Conservation (phyloP, 495 filamentous ascomycete genomes). For the Coniosporium apollinis region DNA sequence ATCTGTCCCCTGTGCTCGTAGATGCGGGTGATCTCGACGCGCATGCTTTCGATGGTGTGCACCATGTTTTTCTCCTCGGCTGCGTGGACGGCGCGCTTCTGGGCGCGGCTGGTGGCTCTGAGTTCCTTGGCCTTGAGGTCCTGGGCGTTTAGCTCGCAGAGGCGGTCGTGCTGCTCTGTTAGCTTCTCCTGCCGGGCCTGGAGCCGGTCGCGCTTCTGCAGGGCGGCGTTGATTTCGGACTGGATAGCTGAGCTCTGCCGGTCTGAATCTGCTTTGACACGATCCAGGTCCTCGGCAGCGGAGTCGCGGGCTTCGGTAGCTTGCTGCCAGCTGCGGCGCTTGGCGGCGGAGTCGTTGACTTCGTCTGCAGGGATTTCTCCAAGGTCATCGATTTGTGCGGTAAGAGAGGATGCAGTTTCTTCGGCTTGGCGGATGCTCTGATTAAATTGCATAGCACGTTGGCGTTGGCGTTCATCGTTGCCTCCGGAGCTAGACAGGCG, state of each 20-base stretch:
- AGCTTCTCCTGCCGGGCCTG: slow-evolving; percentile 53
- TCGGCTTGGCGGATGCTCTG: slow-evolving; percentile 73
- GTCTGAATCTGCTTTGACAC: neutral
- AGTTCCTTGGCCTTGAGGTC: slow-evolving; percentile 57
- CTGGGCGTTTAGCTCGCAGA: slow-evolving; percentile 56
- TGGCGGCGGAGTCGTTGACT: slow-evolving; percentile 38
- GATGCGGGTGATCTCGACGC: slow-evolving; percentile 9
- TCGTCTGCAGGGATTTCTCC: slow-evolving; percentile 54
- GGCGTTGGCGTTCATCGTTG: slow-evolving; percentile 66
- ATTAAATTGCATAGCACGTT: slow-evolving; percentile 60
- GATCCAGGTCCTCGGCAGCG: slow-evolving; percentile 28
- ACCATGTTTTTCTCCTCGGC: slow-evolving; percentile 31
- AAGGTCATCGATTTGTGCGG: slow-evolving; percentile 46
- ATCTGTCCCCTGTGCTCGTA: slow-evolving; percentile 5
- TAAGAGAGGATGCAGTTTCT: slow-evolving; percentile 46
- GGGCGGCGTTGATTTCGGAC: slow-evolving; percentile 35
- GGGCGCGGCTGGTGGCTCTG: slow-evolving; percentile 53
- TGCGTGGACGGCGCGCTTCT: slow-evolving; percentile 45
- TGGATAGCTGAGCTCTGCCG: slow-evolving; percentile 5
- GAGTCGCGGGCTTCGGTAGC: slow-evolving; percentile 46
- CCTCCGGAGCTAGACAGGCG: slow-evolving; percentile 55
- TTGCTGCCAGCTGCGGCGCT: slow-evolving; percentile 42
- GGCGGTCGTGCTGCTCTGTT: slow-evolving; percentile 54
- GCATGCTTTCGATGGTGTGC: slow-evolving; percentile 19
- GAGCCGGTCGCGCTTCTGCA: slow-evolving; percentile 58